phyloP scores from a whole-genome alignment of 1,139 yeast species.

The Trichomonascaceae sp. region DNA sequence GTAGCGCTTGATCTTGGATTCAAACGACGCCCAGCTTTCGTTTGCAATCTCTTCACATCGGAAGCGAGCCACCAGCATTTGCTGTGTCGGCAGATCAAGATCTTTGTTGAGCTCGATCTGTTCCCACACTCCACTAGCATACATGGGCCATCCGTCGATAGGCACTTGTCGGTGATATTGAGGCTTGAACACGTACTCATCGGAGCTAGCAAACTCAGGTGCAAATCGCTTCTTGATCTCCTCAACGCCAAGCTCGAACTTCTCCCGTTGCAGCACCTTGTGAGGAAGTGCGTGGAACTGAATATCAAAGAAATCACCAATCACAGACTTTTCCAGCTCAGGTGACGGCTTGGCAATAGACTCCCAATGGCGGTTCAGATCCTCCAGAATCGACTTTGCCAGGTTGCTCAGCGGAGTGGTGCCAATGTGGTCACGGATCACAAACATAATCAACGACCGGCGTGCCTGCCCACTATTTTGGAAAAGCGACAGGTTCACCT shows the following conservation, averaged over 20 bases:
- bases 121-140: constrained; percentile 86
- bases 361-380: constrained; percentile 68
- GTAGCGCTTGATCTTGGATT: constrained; percentile 22
- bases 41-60: constrained; percentile 81
- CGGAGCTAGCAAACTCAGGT: constrained; percentile 8
- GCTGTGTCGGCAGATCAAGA: constrained; percentile 92
- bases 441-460: constrained; percentile 70
- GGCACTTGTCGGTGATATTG: constrained; percentile 80
- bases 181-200: constrained; percentile 41
- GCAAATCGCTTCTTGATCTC: constrained; percentile 48
- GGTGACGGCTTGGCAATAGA: constrained; percentile 53
- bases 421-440: constrained; percentile 85
- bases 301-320: constrained; percentile 74
- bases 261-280: constrained; percentile 66
- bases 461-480: constrained; percentile 29
- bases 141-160: constrained; percentile 90
- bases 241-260: constrained; percentile 53
- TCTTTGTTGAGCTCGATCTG: constrained; percentile 89
- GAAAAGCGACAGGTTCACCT: constrained; percentile 79
- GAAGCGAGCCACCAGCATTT: constrained; percentile 83
- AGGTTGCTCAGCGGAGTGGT: constrained; percentile 70
- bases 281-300: constrained; percentile 76
- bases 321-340: constrained; percentile 33
- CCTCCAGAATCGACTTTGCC: constrained; percentile 52
- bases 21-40: constrained; percentile 37